These are phyloP conservation scores for Cryptococcus jaspeensis DNA, from an alignment of 1,284 basidiomycete genomes.

Conservation along the genomic window DNA sequence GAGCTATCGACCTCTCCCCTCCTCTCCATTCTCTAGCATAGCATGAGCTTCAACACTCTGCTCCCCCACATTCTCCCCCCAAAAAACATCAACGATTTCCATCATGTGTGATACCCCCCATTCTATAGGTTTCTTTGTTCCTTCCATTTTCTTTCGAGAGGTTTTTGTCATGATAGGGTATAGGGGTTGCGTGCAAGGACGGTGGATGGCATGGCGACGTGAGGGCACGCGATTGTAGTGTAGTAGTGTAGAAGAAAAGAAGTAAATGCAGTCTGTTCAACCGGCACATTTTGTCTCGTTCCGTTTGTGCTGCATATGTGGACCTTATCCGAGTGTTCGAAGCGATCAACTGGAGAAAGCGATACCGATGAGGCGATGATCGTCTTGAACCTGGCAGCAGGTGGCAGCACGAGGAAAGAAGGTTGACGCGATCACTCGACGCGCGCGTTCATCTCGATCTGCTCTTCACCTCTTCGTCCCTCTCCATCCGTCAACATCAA, in stretches of 20 bases:
- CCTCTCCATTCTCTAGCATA: conserved; percentile 5
- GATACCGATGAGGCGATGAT: no score
- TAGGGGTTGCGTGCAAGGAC: not conserved
- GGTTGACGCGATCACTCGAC: no score
- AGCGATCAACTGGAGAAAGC: no score
- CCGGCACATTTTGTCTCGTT: conserved; percentile 30
- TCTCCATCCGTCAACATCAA: not conserved
- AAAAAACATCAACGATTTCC: conserved; percentile 13
- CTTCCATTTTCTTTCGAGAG: conserved; percentile 4
- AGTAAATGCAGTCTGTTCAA: conserved; percentile 52
- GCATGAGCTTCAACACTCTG: conserved; percentile 80
- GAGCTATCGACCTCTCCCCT: not conserved
- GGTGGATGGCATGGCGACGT: conserved; percentile 1
- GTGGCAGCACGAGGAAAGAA: no score
- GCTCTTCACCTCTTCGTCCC: not conserved
- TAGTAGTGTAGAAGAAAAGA: conserved; percentile 17
- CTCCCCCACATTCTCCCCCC: conserved; percentile 4
- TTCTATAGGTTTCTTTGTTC: conserved; percentile 7
- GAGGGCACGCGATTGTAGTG: not conserved
- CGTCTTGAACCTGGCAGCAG: no score
- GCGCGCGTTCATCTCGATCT: no score
- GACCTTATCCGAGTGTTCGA: no score
- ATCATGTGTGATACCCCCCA: conserved; percentile 22
- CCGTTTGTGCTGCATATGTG: not conserved
- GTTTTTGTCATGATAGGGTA: conserved; percentile 13